Percentiles rank a stretch among this genome's conserved stretches.
phyloP scores from a whole-genome alignment of 306 rosid species.

The Cucurbita ficifolia region DNA sequence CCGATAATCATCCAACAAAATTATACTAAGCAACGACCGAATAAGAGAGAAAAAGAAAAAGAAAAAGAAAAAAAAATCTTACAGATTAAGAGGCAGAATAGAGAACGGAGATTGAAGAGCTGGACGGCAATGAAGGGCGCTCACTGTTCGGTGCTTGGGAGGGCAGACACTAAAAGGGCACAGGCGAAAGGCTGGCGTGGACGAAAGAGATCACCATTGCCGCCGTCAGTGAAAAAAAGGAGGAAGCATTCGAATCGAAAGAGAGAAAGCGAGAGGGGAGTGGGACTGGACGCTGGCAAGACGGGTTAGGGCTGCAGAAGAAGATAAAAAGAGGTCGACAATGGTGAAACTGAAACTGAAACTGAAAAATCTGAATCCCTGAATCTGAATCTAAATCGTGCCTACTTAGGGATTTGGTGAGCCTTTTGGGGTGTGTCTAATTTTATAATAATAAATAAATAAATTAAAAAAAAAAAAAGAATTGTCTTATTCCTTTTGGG shows the following conservation, averaged over 20 bases:
- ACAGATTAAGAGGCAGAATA: not conserved
- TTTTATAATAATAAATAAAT: no score
- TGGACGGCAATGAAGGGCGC: not conserved
- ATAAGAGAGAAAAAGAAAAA: not conserved
- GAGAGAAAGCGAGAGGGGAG: not conserved
- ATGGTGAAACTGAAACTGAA: not conserved
- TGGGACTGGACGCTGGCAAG: not conserved
- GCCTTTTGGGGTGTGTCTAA: no score
- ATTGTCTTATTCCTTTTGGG: no score
- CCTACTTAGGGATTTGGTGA: no score
- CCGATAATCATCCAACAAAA: not conserved
- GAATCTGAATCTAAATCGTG: not conserved
- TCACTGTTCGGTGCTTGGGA: not conserved
- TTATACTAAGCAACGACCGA: not conserved
- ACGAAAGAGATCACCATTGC: not conserved
- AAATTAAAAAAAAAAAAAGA: no score
- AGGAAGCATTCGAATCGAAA: not conserved
- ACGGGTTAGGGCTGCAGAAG: not conserved
- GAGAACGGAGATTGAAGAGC: not conserved
- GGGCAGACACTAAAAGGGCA: not conserved
- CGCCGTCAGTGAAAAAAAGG: not conserved
- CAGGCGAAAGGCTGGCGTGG: not conserved
- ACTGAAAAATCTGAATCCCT: not conserved
- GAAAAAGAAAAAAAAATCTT: not conserved
- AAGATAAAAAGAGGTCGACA: not conserved